phyloP scores from a whole-genome alignment of 805 yeast genomes.

The Metschnikowia picachoensis region DNA sequence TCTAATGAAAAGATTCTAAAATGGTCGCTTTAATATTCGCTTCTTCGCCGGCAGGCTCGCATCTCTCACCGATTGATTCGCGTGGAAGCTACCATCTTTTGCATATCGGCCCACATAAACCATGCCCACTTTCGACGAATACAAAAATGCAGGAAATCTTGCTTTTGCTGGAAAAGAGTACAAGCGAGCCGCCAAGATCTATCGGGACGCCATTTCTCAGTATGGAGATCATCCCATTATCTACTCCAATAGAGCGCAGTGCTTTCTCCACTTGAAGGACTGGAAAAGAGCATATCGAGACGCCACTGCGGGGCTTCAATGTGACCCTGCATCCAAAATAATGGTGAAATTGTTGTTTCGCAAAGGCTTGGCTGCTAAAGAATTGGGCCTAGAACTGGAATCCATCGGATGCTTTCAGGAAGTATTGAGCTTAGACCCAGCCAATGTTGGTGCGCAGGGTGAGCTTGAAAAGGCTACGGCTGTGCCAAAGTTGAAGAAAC shows the following conservation, averaged over 20 bases:
- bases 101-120: not conserved
- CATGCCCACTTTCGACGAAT: conserved; percentile 24
- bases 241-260: conserved; percentile 66
- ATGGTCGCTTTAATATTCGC: too few species aligned
- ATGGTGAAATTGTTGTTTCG: conserved; percentile 51
- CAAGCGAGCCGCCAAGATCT: conserved; percentile 48
- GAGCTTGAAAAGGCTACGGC: conserved; percentile 26
- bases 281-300: conserved; percentile 48
- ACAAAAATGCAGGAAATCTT: conserved; percentile 48
- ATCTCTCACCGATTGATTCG: not conserved
- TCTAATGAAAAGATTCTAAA: too few species aligned
- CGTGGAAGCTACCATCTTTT: not conserved
- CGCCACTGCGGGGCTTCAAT: conserved; percentile 46
- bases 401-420: conserved; percentile 28
- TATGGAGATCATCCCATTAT: conserved; percentile 51
- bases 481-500: conserved; percentile 11
- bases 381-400: conserved; percentile 20
- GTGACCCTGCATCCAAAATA: conserved; percentile 28
- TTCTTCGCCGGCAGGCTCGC: too few species aligned
- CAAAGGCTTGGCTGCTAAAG: conserved; percentile 39
- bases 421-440: conserved; percentile 41
- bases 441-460: conserved; percentile 34
- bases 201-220: conserved; percentile 51
- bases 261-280: conserved; percentile 50
- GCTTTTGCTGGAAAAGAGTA: conserved; percentile 46